Base-by-base conservation (phyloP, 768 basidiomycete genomes). In the Atractiella rhizophila region DNA sequence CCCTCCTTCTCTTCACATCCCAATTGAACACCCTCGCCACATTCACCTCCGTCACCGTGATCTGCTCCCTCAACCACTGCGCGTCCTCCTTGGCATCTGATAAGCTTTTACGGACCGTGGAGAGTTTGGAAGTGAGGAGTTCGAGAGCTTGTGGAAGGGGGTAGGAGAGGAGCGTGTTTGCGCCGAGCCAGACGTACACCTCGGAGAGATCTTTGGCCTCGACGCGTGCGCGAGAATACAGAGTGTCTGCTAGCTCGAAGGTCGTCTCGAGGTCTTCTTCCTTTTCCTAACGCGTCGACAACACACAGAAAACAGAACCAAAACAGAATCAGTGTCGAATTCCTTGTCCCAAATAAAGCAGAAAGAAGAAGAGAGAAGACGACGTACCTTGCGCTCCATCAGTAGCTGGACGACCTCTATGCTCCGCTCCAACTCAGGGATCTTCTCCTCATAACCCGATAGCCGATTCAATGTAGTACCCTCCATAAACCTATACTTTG, bases 401-500 rank as follows among this genome's bases (percentile, higher is more conserved):
- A 91, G 57, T 56, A 68, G 79, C 53, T 76, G 71, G 18, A 94
- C 81, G 70, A 94, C 88, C 47, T 66, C 66, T 31, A 98, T 61
- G 2, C 86, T 94, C 63, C 85, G 83, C 52, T 69, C 70, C 54
- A 96, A 82, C 57, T 98, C 91, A 0, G 88, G 86, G 28, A 94
- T 85, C 66, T 98, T 96, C 46, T 81, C 78, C 51, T 85, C 76
- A 4, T 94, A 65, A 15, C 75, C 71, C 38, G 66, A 66, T 39
- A 76, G 66, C 34, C 85, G 69, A 54, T 82, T 76, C 5, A 72
- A 63, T 36, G 86, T 64, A 55, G 72, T 85, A 13, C 70, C 62
- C 51, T 96, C 88, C 88, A 98, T 96, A 62, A 88, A 94, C 37
- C 79, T 76, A 65, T 98, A 96, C 66, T 98, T 96, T 86, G 85